Conservation (phyloP, 345 rosid genomes). For the Boechera retrofracta region DNA sequence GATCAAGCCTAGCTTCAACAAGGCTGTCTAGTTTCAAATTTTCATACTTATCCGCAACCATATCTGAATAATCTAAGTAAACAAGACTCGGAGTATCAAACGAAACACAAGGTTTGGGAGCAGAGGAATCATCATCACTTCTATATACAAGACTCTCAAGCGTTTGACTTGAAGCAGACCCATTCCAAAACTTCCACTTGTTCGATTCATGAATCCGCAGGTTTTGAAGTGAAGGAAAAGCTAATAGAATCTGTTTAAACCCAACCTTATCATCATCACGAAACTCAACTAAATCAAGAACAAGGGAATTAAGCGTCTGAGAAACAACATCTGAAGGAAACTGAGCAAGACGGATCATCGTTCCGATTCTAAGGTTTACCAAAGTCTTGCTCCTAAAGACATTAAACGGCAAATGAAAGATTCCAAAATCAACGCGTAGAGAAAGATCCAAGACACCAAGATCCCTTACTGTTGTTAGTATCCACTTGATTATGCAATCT, state of each 20-base stretch:
- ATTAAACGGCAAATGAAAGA: neutral
- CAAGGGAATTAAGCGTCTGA: slow-evolving; percentile 18
- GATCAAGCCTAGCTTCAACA: slow-evolving; percentile 43
- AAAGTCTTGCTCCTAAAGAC: slow-evolving; percentile 23
- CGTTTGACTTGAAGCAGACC: slow-evolving; percentile 1
- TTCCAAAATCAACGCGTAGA: neutral
- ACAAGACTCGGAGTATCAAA: slow-evolving; percentile 37
- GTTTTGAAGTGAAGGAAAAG: slow-evolving; percentile 31
- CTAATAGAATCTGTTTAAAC: neutral
- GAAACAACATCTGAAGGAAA: slow-evolving; percentile 2
- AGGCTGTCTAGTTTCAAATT: slow-evolving; percentile 15
- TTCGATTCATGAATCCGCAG: slow-evolving; percentile 19
- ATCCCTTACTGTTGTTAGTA: neutral
- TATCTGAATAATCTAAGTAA: slow-evolving; percentile 40
- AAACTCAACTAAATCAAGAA: slow-evolving; percentile 33
- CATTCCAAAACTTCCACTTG: slow-evolving; percentile 32
- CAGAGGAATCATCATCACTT: slow-evolving; percentile 9
- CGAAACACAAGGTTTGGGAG: slow-evolving; percentile 33
- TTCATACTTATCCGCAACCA: slow-evolving; percentile 30
- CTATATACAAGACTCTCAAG: slow-evolving; percentile 4
- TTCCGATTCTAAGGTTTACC: slow-evolving; percentile 28
- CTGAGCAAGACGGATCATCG: neutral
- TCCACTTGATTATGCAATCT: slow-evolving; percentile 1
- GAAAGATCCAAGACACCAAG: slow-evolving; percentile 31
- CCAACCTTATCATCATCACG: neutral